Evolutionary conservation across 805 yeast species (phyloP).

Genomic region (Saturnispora zaruensis): DNA sequence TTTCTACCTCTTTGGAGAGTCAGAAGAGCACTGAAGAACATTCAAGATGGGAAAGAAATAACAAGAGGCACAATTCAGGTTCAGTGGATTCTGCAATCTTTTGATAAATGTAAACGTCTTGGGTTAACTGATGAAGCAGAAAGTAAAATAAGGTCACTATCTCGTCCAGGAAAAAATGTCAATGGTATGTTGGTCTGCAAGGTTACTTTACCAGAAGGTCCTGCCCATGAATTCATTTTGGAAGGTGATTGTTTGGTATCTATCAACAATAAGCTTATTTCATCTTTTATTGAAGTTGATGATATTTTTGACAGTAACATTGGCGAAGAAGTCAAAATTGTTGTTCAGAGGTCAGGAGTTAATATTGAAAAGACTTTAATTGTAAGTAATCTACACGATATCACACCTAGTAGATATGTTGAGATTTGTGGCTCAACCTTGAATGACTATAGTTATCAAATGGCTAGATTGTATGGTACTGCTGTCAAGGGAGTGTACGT

Average conservation of each 20-base stretch:
- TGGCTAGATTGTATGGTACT: conserved; percentile 76
- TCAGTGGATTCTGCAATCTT: conserved; percentile 81
- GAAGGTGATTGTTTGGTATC: conserved; percentile 84
- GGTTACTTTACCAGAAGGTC: conserved; percentile 75
- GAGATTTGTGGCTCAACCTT: conserved; percentile 83
- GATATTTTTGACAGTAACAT: conserved; percentile 68
- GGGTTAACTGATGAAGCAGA: conserved; percentile 76
- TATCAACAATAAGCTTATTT: conserved; percentile 53
- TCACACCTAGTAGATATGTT: conserved; percentile 75
- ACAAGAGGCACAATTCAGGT: conserved; percentile 90
- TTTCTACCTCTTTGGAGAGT: conserved; percentile 82
- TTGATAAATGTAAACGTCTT: conserved; percentile 80
- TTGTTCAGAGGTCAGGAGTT: conserved; percentile 68
- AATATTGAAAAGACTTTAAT: conserved; percentile 40
- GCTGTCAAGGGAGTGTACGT: conserved; percentile 82
- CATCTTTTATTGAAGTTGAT: conserved; percentile 74
- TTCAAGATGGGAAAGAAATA: conserved; percentile 49
- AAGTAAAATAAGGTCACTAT: conserved; percentile 43
- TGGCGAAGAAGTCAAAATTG: conserved; percentile 46
- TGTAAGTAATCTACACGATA: conserved; percentile 70
- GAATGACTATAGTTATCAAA: conserved; percentile 77
- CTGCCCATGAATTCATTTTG: conserved; percentile 59
- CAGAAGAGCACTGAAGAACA: conserved; percentile 65
- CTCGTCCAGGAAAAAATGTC: conserved; percentile 50
- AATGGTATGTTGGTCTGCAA: conserved; percentile 82